Conservation (phyloP, 1,284 basidiomycete genomes). For the Ganoderma resinaceum region DNA sequence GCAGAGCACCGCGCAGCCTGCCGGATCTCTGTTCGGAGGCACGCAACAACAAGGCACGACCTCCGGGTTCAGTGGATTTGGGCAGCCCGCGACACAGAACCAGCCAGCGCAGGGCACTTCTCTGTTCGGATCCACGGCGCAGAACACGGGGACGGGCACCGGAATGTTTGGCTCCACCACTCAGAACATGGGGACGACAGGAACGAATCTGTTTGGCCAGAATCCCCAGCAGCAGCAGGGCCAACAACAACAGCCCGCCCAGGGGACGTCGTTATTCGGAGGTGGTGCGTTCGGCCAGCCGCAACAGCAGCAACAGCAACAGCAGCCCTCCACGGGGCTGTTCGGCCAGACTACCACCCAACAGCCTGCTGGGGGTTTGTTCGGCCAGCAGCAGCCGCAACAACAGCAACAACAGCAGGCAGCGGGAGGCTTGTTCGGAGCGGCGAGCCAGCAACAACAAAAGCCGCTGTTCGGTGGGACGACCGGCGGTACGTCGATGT, state of each 20-base stretch:
- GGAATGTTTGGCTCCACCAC: constrained; percentile 14
- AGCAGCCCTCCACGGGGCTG: constrained; percentile 17
- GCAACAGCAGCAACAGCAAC: constrained; percentile 36
- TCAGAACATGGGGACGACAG: constrained; percentile 21
- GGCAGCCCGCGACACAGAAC: constrained; percentile 27
- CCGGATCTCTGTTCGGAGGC: constrained; percentile 34
- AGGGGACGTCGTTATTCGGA: constrained; percentile 45
- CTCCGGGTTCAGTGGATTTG: constrained; percentile 42
- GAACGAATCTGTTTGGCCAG: constrained; percentile 38
- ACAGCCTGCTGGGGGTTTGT: constrained; percentile 22
- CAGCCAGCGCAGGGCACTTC: constrained; percentile 35
- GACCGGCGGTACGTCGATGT: constrained; percentile 16
- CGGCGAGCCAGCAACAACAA: constrained; percentile 16
- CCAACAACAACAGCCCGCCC: constrained; percentile 39
- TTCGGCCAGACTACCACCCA: constrained; percentile 10
- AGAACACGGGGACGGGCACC: constrained; percentile 15
- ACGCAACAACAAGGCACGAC: constrained; percentile 35
- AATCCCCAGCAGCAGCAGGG: constrained; percentile 41
- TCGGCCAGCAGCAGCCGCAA: constrained; percentile 24
- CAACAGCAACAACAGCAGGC: constrained; percentile 4
- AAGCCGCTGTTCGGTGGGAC: constrained; percentile 22
- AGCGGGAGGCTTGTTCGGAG: constrained; percentile 3
- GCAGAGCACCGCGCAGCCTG: constrained; percentile 31
- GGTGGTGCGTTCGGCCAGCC: constrained; percentile 43
- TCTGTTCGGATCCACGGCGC: constrained; percentile 24